phyloP scores from a whole-genome alignment of 495 filamentous ascomycete species.

The Usnea hakonensis region DNA sequence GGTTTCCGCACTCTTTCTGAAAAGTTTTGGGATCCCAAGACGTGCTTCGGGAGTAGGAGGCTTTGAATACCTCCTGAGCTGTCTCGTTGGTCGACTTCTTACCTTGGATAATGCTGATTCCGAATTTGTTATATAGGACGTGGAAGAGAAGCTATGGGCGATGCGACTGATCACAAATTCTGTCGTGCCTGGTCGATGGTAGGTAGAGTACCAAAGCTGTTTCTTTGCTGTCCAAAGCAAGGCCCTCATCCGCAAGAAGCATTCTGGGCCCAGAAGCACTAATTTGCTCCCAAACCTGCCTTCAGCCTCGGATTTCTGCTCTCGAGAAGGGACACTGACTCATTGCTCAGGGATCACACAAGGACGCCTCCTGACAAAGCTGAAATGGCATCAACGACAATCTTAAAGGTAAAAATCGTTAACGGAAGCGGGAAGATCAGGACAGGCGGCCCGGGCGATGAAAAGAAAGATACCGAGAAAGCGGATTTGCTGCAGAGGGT shows the following conservation, averaged over 20 bases:
- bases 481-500: conserved; percentile 51
- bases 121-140: conserved; percentile 27
- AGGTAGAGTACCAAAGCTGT: not conserved
- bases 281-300: not conserved
- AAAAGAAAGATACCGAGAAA: conserved; percentile 57
- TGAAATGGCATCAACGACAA: conserved; percentile 70
- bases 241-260: not conserved
- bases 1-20: not conserved
- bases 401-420: conserved; percentile 61
- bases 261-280: not conserved
- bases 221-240: not conserved
- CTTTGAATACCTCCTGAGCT: not conserved
- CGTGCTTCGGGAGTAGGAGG: not conserved
- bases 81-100: not conserved
- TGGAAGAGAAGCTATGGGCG: conserved; percentile 71
- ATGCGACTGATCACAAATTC: conserved; percentile 76
- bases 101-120: not conserved
- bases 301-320: not conserved
- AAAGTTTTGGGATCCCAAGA: not conserved
- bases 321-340: not conserved
- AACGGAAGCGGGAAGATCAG: conserved; percentile 76
- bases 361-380: conserved; percentile 63
- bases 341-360: conserved; percentile 39
- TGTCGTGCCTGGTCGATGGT: conserved; percentile 59
- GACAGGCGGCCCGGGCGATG: conserved; percentile 60